Base-by-base conservation (phyloP, 192 early-diverging fungal genomes). In the Linnemannia schmuckeri region DNA sequence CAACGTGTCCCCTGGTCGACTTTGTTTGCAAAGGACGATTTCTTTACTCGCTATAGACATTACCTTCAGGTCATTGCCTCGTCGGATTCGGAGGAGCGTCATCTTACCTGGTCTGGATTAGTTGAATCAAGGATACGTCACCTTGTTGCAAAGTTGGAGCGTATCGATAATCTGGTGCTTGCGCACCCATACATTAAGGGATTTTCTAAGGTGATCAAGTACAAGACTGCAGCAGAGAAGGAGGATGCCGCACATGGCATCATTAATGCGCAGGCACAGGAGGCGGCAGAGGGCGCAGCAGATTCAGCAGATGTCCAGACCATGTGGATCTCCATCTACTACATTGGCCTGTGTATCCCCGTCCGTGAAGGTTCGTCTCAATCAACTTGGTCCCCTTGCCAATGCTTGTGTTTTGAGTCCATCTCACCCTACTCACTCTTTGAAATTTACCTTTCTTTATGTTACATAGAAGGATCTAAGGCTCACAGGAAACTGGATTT, bases 161-260 rank as follows among this genome's bases (percentile, higher is more conserved):
- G 82, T 22, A 91, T 95, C 0, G 94, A 96, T 6, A 85, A 90
- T 70, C 75, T 99, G 49, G 83, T 91, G 15, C 74, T 96, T 69
- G 97, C 96, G 2, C 97, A 97, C 78, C 98, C 98, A 52, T 98
- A 94, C 86, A 96, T 97, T 73, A 97, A 98, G 76, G 93, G 95
- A 69, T 95, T 95, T 74, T 94, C 97, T 61, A 95, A 94, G 72
- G 87, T 92, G 18, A 91, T 92, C 74, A 72, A 88, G 46, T 96
- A 94, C 88, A 83, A 77, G 38, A 91, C 91, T 57, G 94, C 94
- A 10, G 88, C 93, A 70, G 97, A 98, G 84, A 89, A 86, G 24
- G 82, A 91, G 66, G 91, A 93, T 71, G 91, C 94, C 22, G 92
- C 93, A 9, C 92, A 94, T 61, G 98, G 97, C 35, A 91, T 87